These are phyloP conservation scores for Pseudocercospora eumusae DNA, from an alignment of 2,329 filamentous ascomycete species.

Conservation along the genomic window DNA sequence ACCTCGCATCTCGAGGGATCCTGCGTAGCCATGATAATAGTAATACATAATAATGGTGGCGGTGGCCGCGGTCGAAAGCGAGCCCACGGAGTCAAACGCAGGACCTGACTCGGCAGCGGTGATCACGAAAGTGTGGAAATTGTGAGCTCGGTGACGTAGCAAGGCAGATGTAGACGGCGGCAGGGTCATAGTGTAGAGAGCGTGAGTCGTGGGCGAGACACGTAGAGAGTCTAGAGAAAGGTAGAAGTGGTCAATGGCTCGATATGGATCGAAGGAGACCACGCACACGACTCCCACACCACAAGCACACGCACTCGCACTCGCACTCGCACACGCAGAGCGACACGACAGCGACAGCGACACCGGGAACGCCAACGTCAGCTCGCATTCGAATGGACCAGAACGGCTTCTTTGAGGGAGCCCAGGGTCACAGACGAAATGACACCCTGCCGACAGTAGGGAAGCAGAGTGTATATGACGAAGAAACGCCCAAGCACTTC, in stretches of 20 bases:
- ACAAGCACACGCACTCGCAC: too few relatives aligned
- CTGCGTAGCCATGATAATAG: too few relatives aligned
- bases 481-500: slow-evolving; percentile 42
- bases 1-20: slow-evolving; percentile 1
- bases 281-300: slow-evolving; percentile 23
- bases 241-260: too few relatives aligned
- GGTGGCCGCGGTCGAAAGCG: neutral
- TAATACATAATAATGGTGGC: slow-evolving; percentile 3
- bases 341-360: slow-evolving; percentile 16
- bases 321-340: slow-evolving; percentile 16
- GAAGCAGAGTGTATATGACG: slow-evolving; percentile 30
- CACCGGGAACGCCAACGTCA: slow-evolving; percentile 18
- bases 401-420: slow-evolving; percentile 22
- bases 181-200: slow-evolving; percentile 16
- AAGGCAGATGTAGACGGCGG: slow-evolving; percentile 18
- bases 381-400: slow-evolving; percentile 29
- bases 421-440: slow-evolving; percentile 22
- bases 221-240: too few relatives aligned
- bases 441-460: slow-evolving; percentile 24
- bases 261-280: slow-evolving; percentile 31
- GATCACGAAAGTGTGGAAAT: slow-evolving; percentile 17
- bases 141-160: slow-evolving; percentile 25
- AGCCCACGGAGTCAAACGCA: slow-evolving; percentile 22
- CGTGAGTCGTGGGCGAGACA: slow-evolving; percentile 21
- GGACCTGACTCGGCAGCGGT: slow-evolving; percentile 26